Conservation (phyloP, 495 filamentous ascomycete species). For the Astrothelium subdiscretum region DNA sequence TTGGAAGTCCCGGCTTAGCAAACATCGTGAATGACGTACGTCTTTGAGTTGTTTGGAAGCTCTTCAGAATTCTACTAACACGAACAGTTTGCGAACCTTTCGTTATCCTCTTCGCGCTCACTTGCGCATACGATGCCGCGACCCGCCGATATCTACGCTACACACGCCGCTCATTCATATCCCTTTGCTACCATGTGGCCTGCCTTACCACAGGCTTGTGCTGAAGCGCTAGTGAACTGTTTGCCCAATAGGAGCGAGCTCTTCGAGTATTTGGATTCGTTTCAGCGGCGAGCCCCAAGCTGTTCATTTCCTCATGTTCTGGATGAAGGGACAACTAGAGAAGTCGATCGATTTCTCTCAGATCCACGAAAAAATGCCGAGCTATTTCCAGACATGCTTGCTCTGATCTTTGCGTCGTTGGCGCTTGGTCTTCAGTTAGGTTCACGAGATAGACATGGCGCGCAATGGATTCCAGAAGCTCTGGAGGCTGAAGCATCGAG, state of each 20-base stretch:
- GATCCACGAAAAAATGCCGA: constrained; percentile 31
- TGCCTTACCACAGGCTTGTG: constrained; percentile 20
- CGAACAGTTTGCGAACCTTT: constrained; percentile 30
- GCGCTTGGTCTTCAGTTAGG: constrained; percentile 35
- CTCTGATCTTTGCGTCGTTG: constrained; percentile 36
- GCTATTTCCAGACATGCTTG: constrained; percentile 35
- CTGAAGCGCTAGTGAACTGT: constrained; percentile 22
- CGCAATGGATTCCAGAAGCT: constrained; percentile 29
- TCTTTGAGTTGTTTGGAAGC: neutral
- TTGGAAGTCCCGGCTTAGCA: constrained; percentile 32
- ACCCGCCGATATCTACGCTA: constrained; percentile 29
- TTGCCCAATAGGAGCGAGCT: constrained; percentile 29
- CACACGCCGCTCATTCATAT: constrained; percentile 20
- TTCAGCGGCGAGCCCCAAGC: constrained; percentile 31
- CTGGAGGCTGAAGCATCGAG: constrained; percentile 27
- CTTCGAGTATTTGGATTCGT: constrained; percentile 29
- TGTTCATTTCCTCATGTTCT: constrained; percentile 37
- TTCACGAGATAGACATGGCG: constrained; percentile 31
- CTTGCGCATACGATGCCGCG: constrained; percentile 28
- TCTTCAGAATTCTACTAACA: constrained; percentile 4
- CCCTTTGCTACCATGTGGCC: constrained; percentile 31
- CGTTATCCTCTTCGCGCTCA: constrained; percentile 20
- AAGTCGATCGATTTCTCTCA: constrained; percentile 32
- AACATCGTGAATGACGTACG: constrained; percentile 33
- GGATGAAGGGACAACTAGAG: constrained; percentile 29